A percentile compares a stretch with the other conserved stretches of the same genome.
Evolutionary conservation across 352 stramenopile species (phyloP).

Genomic region (Salisapilia sapeloensis): DNA sequence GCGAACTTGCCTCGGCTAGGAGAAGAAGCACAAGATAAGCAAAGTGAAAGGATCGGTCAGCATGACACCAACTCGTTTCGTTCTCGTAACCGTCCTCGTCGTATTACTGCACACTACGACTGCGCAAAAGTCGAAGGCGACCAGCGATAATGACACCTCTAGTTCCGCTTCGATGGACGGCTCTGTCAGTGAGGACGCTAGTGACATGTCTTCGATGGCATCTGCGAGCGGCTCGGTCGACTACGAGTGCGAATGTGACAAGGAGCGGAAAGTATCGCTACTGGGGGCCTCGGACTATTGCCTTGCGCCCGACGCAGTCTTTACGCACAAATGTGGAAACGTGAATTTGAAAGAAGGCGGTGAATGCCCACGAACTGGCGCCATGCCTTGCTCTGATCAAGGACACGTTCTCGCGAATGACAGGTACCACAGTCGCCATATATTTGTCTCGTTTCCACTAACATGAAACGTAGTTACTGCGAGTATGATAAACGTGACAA

Average conservation of each 20-base stretch:
- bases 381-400: slow-evolving; percentile 33
- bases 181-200: background rate
- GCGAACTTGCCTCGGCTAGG: too few relatives aligned
- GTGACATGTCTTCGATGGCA: background rate
- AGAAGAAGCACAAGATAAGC: too few relatives aligned
- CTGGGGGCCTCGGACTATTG: slow-evolving; percentile 64
- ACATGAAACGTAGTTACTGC: too few relatives aligned
- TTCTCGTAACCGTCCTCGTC: too few relatives aligned
- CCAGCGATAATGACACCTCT: too few relatives aligned
- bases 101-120: too few relatives aligned
- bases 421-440: too few relatives aligned
- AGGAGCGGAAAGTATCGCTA: slow-evolving; percentile 30
- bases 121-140: too few relatives aligned
- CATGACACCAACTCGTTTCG: too few relatives aligned
- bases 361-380: slow-evolving; percentile 26
- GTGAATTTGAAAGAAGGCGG: slow-evolving; percentile 22
- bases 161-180: background rate
- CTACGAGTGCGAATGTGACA: slow-evolving; percentile 25
- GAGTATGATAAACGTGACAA: slow-evolving; percentile 33
- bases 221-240: slow-evolving; percentile 9
- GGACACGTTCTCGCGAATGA: slow-evolving; percentile 43
- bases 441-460: too few relatives aligned
- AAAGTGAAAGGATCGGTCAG: too few relatives aligned
- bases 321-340: slow-evolving; percentile 56
- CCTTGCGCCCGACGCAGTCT: slow-evolving; percentile 13